Conservation (phyloP, 2,329 filamentous ascomycete genomes). For the Leptographium procerum region DNA sequence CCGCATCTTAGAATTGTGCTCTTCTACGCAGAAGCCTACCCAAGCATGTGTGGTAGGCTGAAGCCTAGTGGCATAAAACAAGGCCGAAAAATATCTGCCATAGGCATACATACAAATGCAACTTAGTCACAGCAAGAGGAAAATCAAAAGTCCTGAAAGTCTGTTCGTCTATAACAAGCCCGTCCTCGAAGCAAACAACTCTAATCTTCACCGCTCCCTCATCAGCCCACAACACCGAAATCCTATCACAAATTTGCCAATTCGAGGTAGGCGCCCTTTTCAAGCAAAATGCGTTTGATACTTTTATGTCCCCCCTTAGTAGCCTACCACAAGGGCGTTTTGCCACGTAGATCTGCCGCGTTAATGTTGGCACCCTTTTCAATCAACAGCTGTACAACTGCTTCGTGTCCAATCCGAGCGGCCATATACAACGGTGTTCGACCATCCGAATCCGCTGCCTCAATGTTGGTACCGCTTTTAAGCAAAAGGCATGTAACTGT, state of each 20-base stretch:
- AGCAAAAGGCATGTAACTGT: not conserved
- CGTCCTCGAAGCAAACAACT: too few relatives aligned
- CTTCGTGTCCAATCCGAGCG: not conserved
- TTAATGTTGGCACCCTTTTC: not conserved
- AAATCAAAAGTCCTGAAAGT: too few relatives aligned
- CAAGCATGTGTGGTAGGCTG: too few relatives aligned
- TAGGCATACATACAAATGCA: too few relatives aligned
- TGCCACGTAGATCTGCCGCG: not conserved
- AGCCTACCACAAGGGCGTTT: not conserved
- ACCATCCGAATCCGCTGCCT: not conserved
- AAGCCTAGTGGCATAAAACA: too few relatives aligned
- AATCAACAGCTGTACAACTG: not conserved
- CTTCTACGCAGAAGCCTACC: too few relatives aligned
- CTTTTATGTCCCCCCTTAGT: too few relatives aligned
- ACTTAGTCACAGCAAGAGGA: too few relatives aligned
- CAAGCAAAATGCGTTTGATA: not conserved
- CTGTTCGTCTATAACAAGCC: too few relatives aligned
- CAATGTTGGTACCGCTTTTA: not conserved
- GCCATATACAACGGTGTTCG: not conserved
- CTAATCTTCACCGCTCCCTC: too few relatives aligned
- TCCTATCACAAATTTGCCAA: not conserved
- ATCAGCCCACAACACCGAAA: not conserved
- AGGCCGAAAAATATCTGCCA: too few relatives aligned
- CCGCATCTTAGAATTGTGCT: too few relatives aligned
- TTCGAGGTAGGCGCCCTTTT: not conserved